These are phyloP conservation scores for Begonia masoniana DNA, from an alignment of 306 rosid genomes.

Conservation along the genomic window DNA sequence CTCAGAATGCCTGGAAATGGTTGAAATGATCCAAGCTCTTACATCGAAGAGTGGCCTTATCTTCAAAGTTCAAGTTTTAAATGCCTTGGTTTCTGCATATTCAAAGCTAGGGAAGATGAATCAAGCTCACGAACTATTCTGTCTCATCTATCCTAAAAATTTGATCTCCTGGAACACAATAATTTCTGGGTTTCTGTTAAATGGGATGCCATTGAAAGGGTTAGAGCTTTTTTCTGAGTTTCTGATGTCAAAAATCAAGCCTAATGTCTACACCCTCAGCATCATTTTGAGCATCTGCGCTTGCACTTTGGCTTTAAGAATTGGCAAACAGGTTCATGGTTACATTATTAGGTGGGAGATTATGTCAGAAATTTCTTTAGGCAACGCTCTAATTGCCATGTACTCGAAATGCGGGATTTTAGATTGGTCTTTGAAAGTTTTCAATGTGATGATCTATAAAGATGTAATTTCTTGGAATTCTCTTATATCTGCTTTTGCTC, in stretches of 20 bases:
- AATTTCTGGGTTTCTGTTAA: conserved; percentile 44
- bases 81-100: conserved; percentile 59
- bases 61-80: conserved; percentile 30
- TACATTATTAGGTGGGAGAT: conserved; percentile 31
- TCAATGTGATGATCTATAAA: conserved; percentile 44
- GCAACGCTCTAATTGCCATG: conserved; percentile 54
- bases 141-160: conserved; percentile 23
- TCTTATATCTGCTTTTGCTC: conserved; percentile 61
- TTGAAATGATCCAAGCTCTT: conserved; percentile 46
- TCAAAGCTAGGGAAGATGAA: conserved; percentile 33
- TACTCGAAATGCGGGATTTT: conserved; percentile 66
- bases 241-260: conserved; percentile 34
- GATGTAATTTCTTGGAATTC: conserved; percentile 71
- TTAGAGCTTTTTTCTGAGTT: conserved; percentile 36
- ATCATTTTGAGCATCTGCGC: conserved; percentile 59
- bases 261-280: conserved; percentile 46
- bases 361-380: conserved; percentile 30
- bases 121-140: conserved; percentile 35
- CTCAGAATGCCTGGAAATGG: conserved; percentile 20
- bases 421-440: conserved; percentile 41
- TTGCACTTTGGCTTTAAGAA: conserved; percentile 36
- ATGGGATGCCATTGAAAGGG: conserved; percentile 39
- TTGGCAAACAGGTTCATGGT: conserved; percentile 65
- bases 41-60: conserved; percentile 39
- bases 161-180: conserved; percentile 64